Conservation (phyloP, 2,329 filamentous ascomycete species). For the Polytolypa hystricis region DNA sequence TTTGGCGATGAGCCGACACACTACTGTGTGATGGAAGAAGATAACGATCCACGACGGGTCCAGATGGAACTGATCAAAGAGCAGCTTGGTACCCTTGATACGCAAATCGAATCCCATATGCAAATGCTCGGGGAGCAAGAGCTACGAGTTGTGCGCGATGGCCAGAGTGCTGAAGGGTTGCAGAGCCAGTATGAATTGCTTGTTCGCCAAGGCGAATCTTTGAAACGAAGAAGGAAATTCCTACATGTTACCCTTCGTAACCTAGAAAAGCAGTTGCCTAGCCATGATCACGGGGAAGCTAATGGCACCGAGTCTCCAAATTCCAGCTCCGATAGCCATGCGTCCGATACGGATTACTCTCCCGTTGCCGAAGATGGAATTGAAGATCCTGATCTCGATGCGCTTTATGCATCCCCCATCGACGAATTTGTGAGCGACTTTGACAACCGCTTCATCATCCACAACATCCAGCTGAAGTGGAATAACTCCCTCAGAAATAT, state of each 20-base stretch:
- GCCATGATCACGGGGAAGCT: slow-evolving; percentile 34
- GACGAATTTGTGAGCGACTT: slow-evolving; percentile 88
- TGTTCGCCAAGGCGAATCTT: slow-evolving; percentile 44
- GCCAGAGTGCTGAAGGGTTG: slow-evolving; percentile 37
- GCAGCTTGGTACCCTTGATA: slow-evolving; percentile 64
- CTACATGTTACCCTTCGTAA: slow-evolving; percentile 47
- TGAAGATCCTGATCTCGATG: slow-evolving; percentile 40
- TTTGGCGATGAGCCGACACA: slow-evolving; percentile 93
- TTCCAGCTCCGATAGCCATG: slow-evolving; percentile 1
- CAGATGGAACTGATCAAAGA: slow-evolving; percentile 76
- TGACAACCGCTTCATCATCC: slow-evolving; percentile 95
- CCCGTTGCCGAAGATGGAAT: slow-evolving; percentile 44
- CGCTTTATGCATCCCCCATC: slow-evolving; percentile 55
- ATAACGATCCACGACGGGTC: slow-evolving; percentile 77
- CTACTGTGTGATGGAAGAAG: slow-evolving; percentile 85
- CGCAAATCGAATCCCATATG: slow-evolving; percentile 66
- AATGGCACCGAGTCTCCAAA: slow-evolving; percentile 33
- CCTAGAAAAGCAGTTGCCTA: slow-evolving; percentile 39
- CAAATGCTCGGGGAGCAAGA: slow-evolving; percentile 65
- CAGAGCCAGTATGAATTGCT: slow-evolving; percentile 40
- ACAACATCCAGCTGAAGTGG: slow-evolving; percentile 97
- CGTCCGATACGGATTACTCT: slow-evolving; percentile 15
- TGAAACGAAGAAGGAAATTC: slow-evolving; percentile 49
- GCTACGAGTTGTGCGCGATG: slow-evolving; percentile 45
- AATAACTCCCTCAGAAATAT: slow-evolving; percentile 94